These are phyloP conservation scores for Pogostemon cablin DNA, from an alignment of 257 asterid species.

Conservation along the genomic window DNA sequence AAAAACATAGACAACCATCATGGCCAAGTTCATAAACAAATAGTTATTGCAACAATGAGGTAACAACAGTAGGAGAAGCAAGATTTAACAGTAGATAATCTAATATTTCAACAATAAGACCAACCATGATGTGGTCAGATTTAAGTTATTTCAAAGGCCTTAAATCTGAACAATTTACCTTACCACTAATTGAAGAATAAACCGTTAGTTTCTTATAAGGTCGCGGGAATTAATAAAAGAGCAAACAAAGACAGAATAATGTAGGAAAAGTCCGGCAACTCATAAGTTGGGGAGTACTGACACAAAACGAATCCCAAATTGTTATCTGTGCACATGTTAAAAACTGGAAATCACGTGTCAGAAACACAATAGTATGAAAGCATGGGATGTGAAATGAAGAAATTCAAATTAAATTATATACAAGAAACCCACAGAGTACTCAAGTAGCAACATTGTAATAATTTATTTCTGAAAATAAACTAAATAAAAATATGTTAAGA, in stretches of 20 bases:
- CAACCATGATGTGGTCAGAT: not conserved
- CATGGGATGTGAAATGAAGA: not conserved
- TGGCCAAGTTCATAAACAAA: not conserved
- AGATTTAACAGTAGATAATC: not conserved
- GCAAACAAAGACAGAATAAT: not conserved
- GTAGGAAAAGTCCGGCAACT: slow-evolving; percentile 5
- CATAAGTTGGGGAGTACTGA: not conserved
- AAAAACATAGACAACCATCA: slow-evolving; percentile 22
- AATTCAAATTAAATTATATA: not conserved
- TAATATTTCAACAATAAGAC: not conserved
- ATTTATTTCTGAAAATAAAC: not conserved
- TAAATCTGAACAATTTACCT: slow-evolving; percentile 1
- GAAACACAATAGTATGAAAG: not conserved
- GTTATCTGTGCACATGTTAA: not conserved
- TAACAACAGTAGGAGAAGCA: slow-evolving; percentile 1
- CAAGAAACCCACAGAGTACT: not conserved
- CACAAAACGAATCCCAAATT: not conserved
- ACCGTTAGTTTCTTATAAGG: not conserved
- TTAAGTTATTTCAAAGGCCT: not conserved
- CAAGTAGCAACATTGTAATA: not conserved
- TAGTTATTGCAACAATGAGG: slow-evolving; percentile 3
- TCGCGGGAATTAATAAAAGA: not conserved
- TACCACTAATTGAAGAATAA: not conserved
- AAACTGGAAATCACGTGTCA: slow-evolving; percentile 1
- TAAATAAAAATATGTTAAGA: not conserved